phyloP scores from a whole-genome alignment of 768 basidiomycete species.

The Psilocybe cubensis region DNA sequence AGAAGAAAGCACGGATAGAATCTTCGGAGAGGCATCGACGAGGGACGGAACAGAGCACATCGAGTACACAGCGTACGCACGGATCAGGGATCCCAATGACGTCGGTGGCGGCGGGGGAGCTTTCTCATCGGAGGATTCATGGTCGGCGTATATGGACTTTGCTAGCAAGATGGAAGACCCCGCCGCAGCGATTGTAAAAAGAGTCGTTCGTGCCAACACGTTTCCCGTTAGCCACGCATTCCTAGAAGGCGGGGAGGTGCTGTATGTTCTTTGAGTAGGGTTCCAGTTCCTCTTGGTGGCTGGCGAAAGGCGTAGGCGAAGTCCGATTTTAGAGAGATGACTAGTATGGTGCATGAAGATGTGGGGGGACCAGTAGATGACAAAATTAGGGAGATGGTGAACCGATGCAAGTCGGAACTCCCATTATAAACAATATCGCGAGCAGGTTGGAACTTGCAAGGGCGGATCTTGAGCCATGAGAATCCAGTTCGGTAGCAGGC shows the following conservation, averaged over 20 bases:
- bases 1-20: constrained; percentile 56
- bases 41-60: constrained; percentile 77
- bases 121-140: background rate
- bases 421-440: constrained; percentile 5
- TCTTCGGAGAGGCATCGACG: constrained; percentile 72
- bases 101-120: background rate
- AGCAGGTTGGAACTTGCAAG: background rate
- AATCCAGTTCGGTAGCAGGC: background rate
- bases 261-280: background rate
- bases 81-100: constrained; percentile 34
- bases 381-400: background rate
- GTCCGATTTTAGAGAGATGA: background rate
- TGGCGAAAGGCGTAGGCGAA: constrained; percentile 3
- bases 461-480: constrained; percentile 17
- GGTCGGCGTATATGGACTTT: constrained; percentile 15
- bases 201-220: constrained; percentile 13
- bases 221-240: constrained; percentile 10
- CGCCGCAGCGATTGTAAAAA: constrained; percentile 6
- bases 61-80: constrained; percentile 83
- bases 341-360: constrained; percentile 17
- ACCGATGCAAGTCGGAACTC: background rate
- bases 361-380: background rate
- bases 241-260: background rate
- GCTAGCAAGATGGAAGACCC: constrained; percentile 13
- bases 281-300: background rate